phyloP scores from a whole-genome alignment of 345 rosid genomes.

The Eucalyptus marginata region DNA sequence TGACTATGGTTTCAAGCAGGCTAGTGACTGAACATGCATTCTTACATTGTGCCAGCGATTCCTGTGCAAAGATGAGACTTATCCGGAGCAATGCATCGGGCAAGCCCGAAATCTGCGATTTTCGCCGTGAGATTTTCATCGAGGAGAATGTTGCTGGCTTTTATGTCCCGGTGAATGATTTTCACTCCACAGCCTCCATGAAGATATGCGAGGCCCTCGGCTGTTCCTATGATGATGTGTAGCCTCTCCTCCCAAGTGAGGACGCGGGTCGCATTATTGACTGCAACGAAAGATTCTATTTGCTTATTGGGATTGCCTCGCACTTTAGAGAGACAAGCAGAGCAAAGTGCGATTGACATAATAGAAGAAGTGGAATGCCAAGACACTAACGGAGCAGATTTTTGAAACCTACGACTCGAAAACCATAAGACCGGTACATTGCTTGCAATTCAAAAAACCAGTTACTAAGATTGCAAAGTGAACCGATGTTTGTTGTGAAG shows the following conservation, averaged over 20 bases:
- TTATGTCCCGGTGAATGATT: constrained; percentile 80
- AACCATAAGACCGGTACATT: background rate
- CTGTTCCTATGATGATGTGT: constrained; percentile 47
- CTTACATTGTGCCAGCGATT: constrained; percentile 83
- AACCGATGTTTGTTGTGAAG: background rate
- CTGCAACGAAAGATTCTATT: constrained; percentile 12
- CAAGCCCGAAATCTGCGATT: constrained; percentile 83
- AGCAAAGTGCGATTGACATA: background rate
- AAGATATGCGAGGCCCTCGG: constrained; percentile 68
- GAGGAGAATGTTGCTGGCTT: constrained; percentile 69
- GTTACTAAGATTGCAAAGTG: background rate
- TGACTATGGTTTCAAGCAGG: background rate
- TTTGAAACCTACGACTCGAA: background rate
- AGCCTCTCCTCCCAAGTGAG: constrained; percentile 59
- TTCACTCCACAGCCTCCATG: constrained; percentile 48
- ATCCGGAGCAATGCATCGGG: constrained; percentile 27
- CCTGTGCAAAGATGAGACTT: constrained; percentile 44
- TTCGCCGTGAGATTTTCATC: constrained; percentile 57
- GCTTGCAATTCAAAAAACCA: background rate
- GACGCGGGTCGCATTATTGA: constrained; percentile 20
- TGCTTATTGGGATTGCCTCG: background rate
- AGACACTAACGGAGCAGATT: background rate
- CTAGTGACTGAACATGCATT: background rate
- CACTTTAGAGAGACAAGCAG: background rate
- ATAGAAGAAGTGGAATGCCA: background rate